Evolutionary conservation across 164 flowering plant genomes (phyloP).

Genomic region (Vitis labrusca): DNA sequence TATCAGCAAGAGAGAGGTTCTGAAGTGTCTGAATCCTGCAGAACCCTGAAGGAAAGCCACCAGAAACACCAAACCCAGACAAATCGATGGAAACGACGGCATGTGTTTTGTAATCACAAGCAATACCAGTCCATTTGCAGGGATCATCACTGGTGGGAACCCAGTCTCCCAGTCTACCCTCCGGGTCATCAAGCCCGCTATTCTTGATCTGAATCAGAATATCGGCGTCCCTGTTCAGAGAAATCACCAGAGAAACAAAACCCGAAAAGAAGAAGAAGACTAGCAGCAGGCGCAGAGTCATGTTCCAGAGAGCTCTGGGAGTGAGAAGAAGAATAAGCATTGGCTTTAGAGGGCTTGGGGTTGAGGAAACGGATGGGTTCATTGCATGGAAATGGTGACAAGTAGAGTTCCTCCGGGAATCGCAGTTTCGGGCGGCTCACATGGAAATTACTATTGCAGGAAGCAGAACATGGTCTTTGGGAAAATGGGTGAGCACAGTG

Average conservation of each 20-base stretch:
- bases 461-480: no score
- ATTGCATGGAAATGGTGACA: slow-evolving; percentile 2
- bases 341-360: not conserved
- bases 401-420: not conserved
- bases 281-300: not conserved
- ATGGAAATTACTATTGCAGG: not conserved
- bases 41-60: slow-evolving; percentile 51
- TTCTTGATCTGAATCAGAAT: slow-evolving; percentile 28
- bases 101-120: slow-evolving; percentile 29
- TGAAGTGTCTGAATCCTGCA: slow-evolving; percentile 57
- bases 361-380: slow-evolving; percentile 1
- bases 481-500: no score
- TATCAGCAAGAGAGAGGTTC: slow-evolving; percentile 40
- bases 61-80: slow-evolving; percentile 30
- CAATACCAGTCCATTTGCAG: slow-evolving; percentile 74
- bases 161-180: slow-evolving; percentile 36
- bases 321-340: not conserved
- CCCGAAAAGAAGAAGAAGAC: not conserved
- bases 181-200: slow-evolving; percentile 29
- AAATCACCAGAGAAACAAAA: not conserved
- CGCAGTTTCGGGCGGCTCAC: slow-evolving; percentile 1
- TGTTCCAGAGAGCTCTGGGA: not conserved
- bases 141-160: slow-evolving; percentile 19
- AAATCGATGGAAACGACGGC: slow-evolving; percentile 39
- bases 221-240: slow-evolving; percentile 14